Evolutionary conservation across 441 rosid species (phyloP), one percentile per base, ranked within the genome.

Genomic region (Jatropha podagrica): DNA sequence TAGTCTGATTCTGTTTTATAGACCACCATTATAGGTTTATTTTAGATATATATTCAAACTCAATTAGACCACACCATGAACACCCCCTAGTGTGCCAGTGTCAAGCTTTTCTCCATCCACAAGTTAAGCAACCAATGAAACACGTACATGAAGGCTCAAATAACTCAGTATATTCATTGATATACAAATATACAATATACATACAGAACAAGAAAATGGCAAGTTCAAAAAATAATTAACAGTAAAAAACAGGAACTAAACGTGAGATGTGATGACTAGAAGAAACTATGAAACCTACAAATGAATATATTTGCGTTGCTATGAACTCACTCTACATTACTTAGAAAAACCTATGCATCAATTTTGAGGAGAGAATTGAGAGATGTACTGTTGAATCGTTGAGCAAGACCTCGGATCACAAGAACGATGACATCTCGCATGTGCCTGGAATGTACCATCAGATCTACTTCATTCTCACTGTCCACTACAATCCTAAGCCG

Each of bases 371-470:
- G 93, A 54, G 98, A 89, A 82, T 93, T 92, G 83, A 95, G 97
- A 67, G 99, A 95, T 55, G 97, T 95, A 84, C 99, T 95, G 77
- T 95, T 95, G 84, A 95, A 95, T 32, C 95, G 83, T 81, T 93
- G 99, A 42, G 98, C 99, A 79, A 95, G 87, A 78, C 99, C 98
- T 17, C 97, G 91, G 49, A 93, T 91, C 69, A 90, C 96, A 51
- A 93, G 98, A 49, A 89, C 94, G 40, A 88, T 81, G 40, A 95
- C 87, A 79, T 95, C 98, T 0, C 98, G 82, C 75, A 86, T 76
- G 80, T 95, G 94, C 71, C 93, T 87, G 18, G 99, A 93, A 69
- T 88, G 92, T 68, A 95, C 97, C 85, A 92, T 81, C 85, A 95
- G 77, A 76, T 92, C 96, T 60, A 86, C 94, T 84, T 88, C 98